These are phyloP conservation scores for Royoungia palumana DNA, from an alignment of 768 basidiomycete species.

Conservation along the genomic window DNA sequence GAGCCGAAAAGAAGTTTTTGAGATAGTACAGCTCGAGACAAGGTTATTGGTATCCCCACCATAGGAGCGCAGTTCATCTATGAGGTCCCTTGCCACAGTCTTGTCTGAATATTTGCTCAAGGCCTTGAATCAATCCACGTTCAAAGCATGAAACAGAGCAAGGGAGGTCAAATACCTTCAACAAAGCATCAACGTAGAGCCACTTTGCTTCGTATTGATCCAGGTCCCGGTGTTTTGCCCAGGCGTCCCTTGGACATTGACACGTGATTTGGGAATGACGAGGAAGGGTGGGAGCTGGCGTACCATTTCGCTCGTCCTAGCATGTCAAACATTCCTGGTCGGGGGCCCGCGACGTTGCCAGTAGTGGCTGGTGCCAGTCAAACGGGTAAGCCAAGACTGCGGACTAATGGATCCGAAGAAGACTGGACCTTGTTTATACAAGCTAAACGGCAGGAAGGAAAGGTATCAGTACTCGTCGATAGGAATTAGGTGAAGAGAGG, in stretches of 20 bases:
- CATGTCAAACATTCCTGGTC: conserved; percentile 90
- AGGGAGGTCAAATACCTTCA: conserved; percentile 53
- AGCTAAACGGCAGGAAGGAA: conserved; percentile 40
- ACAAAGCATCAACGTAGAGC: conserved; percentile 82
- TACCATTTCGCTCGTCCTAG: conserved; percentile 92
- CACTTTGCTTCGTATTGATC: conserved; percentile 79
- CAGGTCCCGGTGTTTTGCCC: conserved; percentile 89
- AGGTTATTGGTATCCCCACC: conserved; percentile 64
- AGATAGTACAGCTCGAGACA: conserved; percentile 57
- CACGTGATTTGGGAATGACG: conserved; percentile 17
- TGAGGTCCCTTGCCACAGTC: conserved; percentile 69
- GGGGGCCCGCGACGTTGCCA: conserved; percentile 75
- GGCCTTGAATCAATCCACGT: conserved; percentile 44
- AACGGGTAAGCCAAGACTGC: conserved; percentile 1
- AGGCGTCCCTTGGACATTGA: conserved; percentile 70
- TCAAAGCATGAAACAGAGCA: neutral
- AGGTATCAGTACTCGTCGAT: conserved; percentile 7
- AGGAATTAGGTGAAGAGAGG: neutral
- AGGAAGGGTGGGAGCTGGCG: conserved; percentile 13
- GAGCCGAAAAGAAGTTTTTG: neutral
- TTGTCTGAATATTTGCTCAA: conserved; percentile 81
- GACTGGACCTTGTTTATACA: conserved; percentile 85
- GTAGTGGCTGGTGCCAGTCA: conserved; percentile 61
- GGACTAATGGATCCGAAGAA: neutral
- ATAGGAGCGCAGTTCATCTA: conserved; percentile 75